Percentiles rank a stretch among this genome's conserved stretches.
Conservation (phyloP, 2,329 filamentous ascomycete genomes). For the Gnomoniopsis smithogilvyi region DNA sequence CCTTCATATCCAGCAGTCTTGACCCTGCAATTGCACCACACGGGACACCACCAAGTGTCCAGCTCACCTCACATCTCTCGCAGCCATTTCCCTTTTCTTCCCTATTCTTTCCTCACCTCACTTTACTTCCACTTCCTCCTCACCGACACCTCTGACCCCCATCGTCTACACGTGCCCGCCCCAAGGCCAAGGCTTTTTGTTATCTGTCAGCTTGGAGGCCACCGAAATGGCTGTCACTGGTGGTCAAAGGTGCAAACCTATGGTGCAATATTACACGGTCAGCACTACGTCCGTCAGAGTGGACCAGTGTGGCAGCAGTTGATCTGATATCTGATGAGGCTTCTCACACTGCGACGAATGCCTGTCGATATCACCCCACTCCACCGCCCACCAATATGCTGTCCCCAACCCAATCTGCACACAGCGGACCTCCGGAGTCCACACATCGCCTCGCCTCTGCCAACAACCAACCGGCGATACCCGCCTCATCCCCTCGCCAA, state of each 20-base stretch:
- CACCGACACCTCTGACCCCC: background rate
- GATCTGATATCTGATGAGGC: background rate
- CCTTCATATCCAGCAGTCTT: no score
- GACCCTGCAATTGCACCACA: no score
- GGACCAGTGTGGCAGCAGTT: background rate
- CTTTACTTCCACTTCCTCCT: background rate
- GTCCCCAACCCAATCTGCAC: background rate
- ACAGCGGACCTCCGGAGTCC: background rate
- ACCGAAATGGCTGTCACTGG: background rate
- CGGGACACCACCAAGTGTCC: no score
- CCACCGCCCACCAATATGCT: background rate
- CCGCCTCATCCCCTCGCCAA: slow-evolving; percentile 8
- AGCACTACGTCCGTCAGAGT: background rate
- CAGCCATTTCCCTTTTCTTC: no score
- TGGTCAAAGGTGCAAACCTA: background rate
- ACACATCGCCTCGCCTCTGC: background rate
- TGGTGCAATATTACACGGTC: background rate
- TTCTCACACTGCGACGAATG: background rate
- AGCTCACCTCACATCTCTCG: no score
- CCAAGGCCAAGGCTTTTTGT: background rate
- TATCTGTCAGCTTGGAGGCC: background rate
- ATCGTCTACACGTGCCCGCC: no score
- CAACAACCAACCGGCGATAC: background rate
- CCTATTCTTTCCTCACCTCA: background rate
- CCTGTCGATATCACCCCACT: background rate